A percentile compares a stretch with the other conserved stretches of the same genome.
phyloP scores from a whole-genome alignment of 2,329 filamentous ascomycete species.

The Beauveria bassiana region DNA sequence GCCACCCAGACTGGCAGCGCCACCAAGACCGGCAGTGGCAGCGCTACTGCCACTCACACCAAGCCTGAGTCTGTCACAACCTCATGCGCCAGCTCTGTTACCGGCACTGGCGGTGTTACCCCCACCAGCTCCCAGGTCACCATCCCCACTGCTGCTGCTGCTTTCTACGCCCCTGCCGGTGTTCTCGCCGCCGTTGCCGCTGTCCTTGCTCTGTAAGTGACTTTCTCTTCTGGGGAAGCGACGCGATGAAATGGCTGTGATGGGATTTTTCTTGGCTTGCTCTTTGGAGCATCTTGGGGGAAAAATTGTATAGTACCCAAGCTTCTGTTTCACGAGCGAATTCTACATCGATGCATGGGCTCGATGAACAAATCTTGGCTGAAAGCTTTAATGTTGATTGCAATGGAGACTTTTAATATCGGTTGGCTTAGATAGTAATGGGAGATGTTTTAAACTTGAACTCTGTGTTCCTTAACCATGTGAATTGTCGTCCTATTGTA shows the following conservation, averaged over 20 bases:
- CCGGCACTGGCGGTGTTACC: constrained; percentile 10
- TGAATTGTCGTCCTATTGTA: no score
- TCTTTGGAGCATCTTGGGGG: neutral
- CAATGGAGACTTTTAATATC: constrained; percentile 5
- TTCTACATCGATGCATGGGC: neutral
- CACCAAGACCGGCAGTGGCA: neutral
- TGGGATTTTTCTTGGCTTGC: neutral
- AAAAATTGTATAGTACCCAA: constrained; percentile 12
- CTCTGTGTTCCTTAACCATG: neutral
- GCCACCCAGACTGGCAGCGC: neutral
- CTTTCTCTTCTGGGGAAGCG: neutral
- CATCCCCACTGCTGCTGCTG: constrained; percentile 3
- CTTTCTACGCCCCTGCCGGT: constrained; percentile 9
- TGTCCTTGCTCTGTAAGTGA: constrained; percentile 12
- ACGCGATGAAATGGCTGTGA: constrained; percentile 6
- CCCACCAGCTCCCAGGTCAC: constrained; percentile 10
- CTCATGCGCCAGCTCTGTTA: neutral
- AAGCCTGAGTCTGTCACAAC: neutral
- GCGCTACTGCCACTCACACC: neutral
- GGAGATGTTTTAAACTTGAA: neutral
- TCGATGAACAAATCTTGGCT: neutral
- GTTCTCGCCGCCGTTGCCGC: constrained; percentile 11
- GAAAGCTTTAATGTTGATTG: no score
- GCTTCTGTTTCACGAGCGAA: constrained; percentile 5
- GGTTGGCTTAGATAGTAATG: constrained; percentile 10